Conservation (phyloP, 2,329 filamentous ascomycete species). For the Phoma herbarum region DNA sequence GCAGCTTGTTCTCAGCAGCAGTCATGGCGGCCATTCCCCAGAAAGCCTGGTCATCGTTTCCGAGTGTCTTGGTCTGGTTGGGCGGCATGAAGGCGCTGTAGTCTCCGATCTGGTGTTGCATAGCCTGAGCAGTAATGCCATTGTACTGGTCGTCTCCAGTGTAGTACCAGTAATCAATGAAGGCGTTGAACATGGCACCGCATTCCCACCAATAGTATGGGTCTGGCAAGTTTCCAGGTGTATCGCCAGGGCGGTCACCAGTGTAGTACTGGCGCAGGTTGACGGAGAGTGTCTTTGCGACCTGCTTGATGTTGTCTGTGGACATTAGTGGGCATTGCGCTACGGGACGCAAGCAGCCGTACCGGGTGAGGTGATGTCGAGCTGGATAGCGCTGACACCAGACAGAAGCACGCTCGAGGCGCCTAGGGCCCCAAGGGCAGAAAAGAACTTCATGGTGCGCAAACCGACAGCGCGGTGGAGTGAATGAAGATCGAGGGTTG, state of each 20-base stretch:
- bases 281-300: slow-evolving; percentile 67
- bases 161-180: slow-evolving; percentile 56
- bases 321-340: slow-evolving; percentile 22
- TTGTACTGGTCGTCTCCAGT: slow-evolving; percentile 53
- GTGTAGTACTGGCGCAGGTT: slow-evolving; percentile 71
- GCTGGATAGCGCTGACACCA: slow-evolving; percentile 42
- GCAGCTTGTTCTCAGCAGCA: slow-evolving; percentile 63
- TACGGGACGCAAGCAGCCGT: slow-evolving; percentile 13
- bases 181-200: slow-evolving; percentile 52
- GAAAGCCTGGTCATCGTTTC: slow-evolving; percentile 67
- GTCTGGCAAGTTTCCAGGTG: slow-evolving; percentile 63
- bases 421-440: slow-evolving; percentile 42
- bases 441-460: slow-evolving; percentile 48
- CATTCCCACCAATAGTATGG: slow-evolving; percentile 57
- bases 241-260: slow-evolving; percentile 67
- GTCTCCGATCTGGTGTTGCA: slow-evolving; percentile 78
- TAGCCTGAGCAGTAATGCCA: slow-evolving; percentile 57
- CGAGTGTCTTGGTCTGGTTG: slow-evolving; percentile 67
- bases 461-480: slow-evolving; percentile 22
- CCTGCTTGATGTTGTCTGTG: slow-evolving; percentile 69
- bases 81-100: slow-evolving; percentile 80
- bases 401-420: slow-evolving; percentile 45
- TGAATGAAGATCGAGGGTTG: slow-evolving; percentile 13
- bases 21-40: slow-evolving; percentile 68
- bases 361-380: slow-evolving; percentile 45